A percentile compares a stretch with the other conserved stretches of the same genome.
phyloP scores from a whole-genome alignment of 306 rosid genomes.

The Rosa lucieae region DNA sequence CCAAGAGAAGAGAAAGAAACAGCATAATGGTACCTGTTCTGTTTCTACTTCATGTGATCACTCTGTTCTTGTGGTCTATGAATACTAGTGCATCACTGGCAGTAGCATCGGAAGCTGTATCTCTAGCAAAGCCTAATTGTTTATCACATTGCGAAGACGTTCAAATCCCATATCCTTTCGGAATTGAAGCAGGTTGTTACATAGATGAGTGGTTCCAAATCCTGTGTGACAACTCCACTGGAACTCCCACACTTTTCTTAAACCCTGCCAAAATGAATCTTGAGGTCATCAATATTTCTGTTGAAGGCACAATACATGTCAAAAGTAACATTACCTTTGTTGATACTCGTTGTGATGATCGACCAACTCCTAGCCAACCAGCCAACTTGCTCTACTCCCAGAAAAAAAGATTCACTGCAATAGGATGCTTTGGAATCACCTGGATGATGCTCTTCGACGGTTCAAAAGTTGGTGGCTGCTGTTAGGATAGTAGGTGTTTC shows the following conservation, averaged over 20 bases:
- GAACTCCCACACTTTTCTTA: not conserved
- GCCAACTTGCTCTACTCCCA: not conserved
- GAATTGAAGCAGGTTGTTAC: conserved; percentile 10
- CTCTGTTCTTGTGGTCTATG: not conserved
- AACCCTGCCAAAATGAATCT: not conserved
- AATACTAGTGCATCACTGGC: not conserved
- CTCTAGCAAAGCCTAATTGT: conserved; percentile 18
- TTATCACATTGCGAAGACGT: not conserved
- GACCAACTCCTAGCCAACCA: no score
- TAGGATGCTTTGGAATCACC: not conserved
- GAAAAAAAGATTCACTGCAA: not conserved
- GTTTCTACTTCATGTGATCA: no score
- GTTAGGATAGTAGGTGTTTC: no score
- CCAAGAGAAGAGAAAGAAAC: no score
- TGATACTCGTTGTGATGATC: no score
- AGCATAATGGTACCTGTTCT: no score
- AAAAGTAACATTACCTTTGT: not conserved
- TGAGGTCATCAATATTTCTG: not conserved
- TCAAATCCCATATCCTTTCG: conserved; percentile 17
- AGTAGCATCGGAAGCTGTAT: not conserved
- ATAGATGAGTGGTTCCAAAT: conserved; percentile 14
- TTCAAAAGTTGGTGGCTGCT: not conserved
- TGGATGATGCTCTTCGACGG: not conserved
- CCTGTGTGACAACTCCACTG: not conserved
- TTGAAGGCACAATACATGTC: not conserved